Evolutionary conservation across 331 rosid genomes (phyloP).

Genomic region (Malus hybrid): DNA sequence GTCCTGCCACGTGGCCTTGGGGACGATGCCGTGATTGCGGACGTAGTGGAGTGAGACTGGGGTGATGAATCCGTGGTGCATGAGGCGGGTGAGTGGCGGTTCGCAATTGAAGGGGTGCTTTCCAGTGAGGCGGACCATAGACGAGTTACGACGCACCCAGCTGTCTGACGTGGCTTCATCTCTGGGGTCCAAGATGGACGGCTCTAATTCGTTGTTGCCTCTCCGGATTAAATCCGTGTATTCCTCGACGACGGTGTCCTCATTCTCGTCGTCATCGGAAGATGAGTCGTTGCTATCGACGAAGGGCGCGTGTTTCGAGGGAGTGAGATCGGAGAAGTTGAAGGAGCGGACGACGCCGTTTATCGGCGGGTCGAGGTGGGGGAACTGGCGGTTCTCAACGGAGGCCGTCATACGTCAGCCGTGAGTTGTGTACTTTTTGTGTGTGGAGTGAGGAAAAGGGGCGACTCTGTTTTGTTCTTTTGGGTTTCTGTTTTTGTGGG

Average conservation of each 20-base stretch:
- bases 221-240: conserved; percentile 19
- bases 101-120: conserved; percentile 83
- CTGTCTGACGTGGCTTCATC: conserved; percentile 63
- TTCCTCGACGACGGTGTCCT: background rate
- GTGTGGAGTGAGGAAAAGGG: background rate
- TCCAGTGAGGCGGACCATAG: conserved; percentile 68
- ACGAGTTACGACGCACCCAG: conserved; percentile 63
- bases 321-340: conserved; percentile 12
- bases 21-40: conserved; percentile 73
- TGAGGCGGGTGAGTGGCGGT: conserved; percentile 52
- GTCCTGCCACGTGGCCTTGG: conserved; percentile 45
- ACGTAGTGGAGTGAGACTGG: conserved; percentile 81
- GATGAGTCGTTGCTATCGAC: conserved; percentile 10
- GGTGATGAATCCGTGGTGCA: conserved; percentile 81
- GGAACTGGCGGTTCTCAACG: conserved; percentile 39
- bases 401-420: conserved; percentile 52
- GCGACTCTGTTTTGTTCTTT: background rate
- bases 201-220: conserved; percentile 40
- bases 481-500: background rate
- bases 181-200: conserved; percentile 49
- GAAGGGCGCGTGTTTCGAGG: background rate
- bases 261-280: conserved; percentile 42
- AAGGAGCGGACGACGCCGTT: conserved; percentile 46
- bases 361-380: conserved; percentile 17
- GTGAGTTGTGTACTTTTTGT: background rate